Base-by-base conservation (phyloP, 495 filamentous ascomycete species). In the Hyaloscypha hepaticicola region DNA sequence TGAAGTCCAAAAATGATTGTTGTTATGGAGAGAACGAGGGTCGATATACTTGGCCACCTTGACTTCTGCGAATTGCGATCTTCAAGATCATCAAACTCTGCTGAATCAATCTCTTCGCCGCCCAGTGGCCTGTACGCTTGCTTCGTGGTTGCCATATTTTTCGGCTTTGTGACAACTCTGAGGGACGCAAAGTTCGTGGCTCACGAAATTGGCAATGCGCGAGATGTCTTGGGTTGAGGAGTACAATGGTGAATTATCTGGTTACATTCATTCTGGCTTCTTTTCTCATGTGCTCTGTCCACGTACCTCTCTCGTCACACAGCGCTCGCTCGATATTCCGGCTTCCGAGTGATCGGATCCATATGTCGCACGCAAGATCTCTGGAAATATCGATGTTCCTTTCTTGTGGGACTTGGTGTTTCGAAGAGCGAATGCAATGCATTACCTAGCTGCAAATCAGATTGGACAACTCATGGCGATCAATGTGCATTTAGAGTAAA, bases 1-100 rank as follows among this genome's bases (percentile, higher is more conserved):
- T 31, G 41, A 14, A 22, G n/a, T 22, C 33, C 61, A 24, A 58
- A 34, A 16, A 27, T 11, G 3, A 58, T 4, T 48, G 33, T 50
- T 25, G 45, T 22, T 21, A 64, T 48, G 12, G 61, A 29, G 0
- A 49, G 52, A n/a, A 58, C 41, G 14, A 57, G 50, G 56, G 56
- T 58, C 16, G 56, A 58, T 24, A 41, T n/a, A 34, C 25, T 33
- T 14, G 56, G 56, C 28, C 28, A 58, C 24, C 56, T 31, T 29
- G 28, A 11, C 12, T 33, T 58, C 24, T 5, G 29, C 16, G 28
- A 16, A 11, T 22, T 1, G 28, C 14, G 28, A 33, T 58, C 28
- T 14, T 33, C 16, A 41, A 58, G 22, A 24, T 58, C 56, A 24
- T 41, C 55, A 28, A 14, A 8, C 12, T 28, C 50, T 1, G 26